A percentile compares a stretch with the other conserved stretches of the same genome.
These are phyloP conservation scores for Alternaria incomplexa DNA, from an alignment of 2,329 filamentous ascomycete species.

Conservation along the genomic window DNA sequence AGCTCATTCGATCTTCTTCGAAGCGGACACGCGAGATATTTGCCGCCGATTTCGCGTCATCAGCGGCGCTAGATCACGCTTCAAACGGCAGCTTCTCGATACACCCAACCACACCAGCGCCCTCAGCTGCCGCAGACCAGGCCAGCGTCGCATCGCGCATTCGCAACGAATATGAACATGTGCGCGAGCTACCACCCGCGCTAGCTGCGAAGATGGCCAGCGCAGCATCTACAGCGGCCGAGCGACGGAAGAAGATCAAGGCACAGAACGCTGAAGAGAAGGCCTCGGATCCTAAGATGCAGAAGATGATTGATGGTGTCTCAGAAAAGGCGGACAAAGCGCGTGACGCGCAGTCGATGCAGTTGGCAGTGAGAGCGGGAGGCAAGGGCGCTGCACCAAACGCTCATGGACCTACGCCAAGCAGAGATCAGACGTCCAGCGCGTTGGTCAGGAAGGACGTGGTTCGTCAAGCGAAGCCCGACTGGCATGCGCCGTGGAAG, in stretches of 20 bases:
- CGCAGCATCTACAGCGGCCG: slow-evolving; percentile 61
- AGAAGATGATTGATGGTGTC: slow-evolving; percentile 71
- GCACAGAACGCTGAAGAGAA: slow-evolving; percentile 55
- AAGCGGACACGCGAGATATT: slow-evolving; percentile 63
- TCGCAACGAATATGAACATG: slow-evolving; percentile 76
- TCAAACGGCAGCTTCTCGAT: slow-evolving; percentile 49
- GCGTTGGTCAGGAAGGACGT: slow-evolving; percentile 69
- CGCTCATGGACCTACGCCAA: slow-evolving; percentile 61
- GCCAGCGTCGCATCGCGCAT: slow-evolving; percentile 64
- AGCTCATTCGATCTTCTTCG: slow-evolving; percentile 52
- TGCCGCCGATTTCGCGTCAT: slow-evolving; percentile 58
- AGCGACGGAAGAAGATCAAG: slow-evolving; percentile 68
- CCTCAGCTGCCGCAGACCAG: slow-evolving; percentile 52
- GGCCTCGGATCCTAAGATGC: slow-evolving; percentile 62
- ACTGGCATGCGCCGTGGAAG: slow-evolving; percentile 99
- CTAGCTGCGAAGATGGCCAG: slow-evolving; percentile 80
- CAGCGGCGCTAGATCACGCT: slow-evolving; percentile 50
- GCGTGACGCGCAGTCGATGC: slow-evolving; percentile 59
- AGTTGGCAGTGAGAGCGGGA: slow-evolving; percentile 61
- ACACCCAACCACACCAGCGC: slow-evolving; percentile 54
- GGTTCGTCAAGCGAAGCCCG: slow-evolving; percentile 74
- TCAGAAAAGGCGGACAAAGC: slow-evolving; percentile 55
- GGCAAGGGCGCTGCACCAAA: slow-evolving; percentile 58
- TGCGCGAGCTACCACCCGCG: slow-evolving; percentile 76
- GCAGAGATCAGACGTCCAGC: slow-evolving; percentile 58